Percentiles rank a stretch among this genome's conserved stretches.
Evolutionary conservation across 2,329 filamentous ascomycete species (phyloP).

Genomic region (Trichoderma koningiopsis): DNA sequence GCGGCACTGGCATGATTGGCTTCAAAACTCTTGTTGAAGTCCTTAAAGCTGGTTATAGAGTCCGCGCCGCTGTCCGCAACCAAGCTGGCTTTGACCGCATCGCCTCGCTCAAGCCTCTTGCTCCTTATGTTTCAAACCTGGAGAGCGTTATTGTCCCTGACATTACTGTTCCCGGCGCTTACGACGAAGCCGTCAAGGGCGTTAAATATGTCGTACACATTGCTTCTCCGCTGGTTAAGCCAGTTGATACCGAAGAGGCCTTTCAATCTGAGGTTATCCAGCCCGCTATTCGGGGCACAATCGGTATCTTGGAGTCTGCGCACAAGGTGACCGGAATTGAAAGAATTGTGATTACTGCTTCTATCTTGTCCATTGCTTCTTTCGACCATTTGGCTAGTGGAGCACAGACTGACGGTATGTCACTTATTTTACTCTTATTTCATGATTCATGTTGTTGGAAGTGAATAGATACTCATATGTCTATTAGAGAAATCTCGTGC

Average conservation of each 20-base stretch:
- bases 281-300: conserved; percentile 42
- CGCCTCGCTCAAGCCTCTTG: conserved; percentile 20
- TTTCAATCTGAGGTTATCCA: conserved; percentile 33
- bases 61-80: conserved; percentile 37
- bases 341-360: conserved; percentile 48
- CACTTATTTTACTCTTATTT: not conserved
- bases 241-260: conserved; percentile 8
- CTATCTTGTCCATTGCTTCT: conserved; percentile 33
- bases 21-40: conserved; percentile 33
- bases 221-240: conserved; percentile 33
- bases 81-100: conserved; percentile 28
- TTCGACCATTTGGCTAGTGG: not conserved
- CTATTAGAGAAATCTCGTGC: not conserved
- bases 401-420: conserved; percentile 13
- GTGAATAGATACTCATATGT: not conserved
- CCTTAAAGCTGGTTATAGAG: conserved; percentile 33
- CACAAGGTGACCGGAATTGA: conserved; percentile 38
- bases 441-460: not conserved
- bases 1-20: conserved; percentile 38
- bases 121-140: conserved; percentile 27
- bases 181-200: conserved; percentile 44
- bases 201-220: conserved; percentile 41
- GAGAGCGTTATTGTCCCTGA: conserved; percentile 41
- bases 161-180: conserved; percentile 41
- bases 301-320: conserved; percentile 43